Evolutionary conservation across 2,329 filamentous ascomycete species (phyloP).

Genomic region (Sphaerostilbella broomeana): DNA sequence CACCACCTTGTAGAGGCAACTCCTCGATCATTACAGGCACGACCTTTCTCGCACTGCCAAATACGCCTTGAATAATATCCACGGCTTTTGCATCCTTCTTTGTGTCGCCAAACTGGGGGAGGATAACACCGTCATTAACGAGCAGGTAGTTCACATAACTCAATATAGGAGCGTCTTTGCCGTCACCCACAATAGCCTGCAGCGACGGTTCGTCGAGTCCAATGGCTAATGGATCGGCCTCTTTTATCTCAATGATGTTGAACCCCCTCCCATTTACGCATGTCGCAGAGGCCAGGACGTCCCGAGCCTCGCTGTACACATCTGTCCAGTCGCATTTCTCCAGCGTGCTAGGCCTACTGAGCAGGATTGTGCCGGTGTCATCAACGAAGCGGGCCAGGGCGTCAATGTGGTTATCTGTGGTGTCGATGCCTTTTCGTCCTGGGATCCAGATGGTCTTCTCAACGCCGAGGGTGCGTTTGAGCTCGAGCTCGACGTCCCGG

Average conservation of each 20-base stretch:
- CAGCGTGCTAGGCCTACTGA: slow-evolving; percentile 17
- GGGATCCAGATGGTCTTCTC: slow-evolving; percentile 25
- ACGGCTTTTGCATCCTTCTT: slow-evolving; percentile 19
- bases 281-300: slow-evolving; percentile 13
- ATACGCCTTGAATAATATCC: slow-evolving; percentile 7
- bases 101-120: slow-evolving; percentile 23
- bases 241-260: slow-evolving; percentile 19
- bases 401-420: slow-evolving; percentile 26
- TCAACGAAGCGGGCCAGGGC: slow-evolving; percentile 22
- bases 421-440: slow-evolving; percentile 18
- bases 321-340: slow-evolving; percentile 6
- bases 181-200: too few species aligned
- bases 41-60: slow-evolving; percentile 15
- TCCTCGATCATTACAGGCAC: slow-evolving; percentile 15
- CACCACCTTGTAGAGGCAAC: slow-evolving; percentile 20
- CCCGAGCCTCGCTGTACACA: slow-evolving; percentile 21
- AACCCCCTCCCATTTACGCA: slow-evolving; percentile 20
- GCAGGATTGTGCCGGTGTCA: slow-evolving; percentile 18
- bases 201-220: neutral
- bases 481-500: slow-evolving; percentile 18
- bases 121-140: slow-evolving; percentile 24
- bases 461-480: slow-evolving; percentile 19
- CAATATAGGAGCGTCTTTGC: slow-evolving; percentile 9
- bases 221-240: slow-evolving; percentile 15
- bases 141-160: slow-evolving; percentile 24